These are phyloP conservation scores for Phytopythium chamaehyphon DNA, from an alignment of 352 stramenopile species.

Conservation along the genomic window DNA sequence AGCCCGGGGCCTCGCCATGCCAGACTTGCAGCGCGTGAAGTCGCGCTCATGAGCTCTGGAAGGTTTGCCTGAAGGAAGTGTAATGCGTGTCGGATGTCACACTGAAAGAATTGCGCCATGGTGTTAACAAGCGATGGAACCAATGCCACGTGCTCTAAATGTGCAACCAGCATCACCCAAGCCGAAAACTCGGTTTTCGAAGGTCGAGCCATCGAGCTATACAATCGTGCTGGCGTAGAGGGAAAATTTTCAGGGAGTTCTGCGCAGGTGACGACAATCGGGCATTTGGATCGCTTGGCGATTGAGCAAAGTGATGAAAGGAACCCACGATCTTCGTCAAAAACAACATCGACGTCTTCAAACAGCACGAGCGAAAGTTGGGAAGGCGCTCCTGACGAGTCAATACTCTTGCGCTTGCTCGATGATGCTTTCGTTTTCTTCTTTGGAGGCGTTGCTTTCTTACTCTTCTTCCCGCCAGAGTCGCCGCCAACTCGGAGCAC, in stretches of 20 bases:
- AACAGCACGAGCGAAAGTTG: slow-evolving; percentile 81
- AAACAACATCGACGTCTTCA: slow-evolving; percentile 78
- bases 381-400: slow-evolving; percentile 17
- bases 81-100: slow-evolving; percentile 64
- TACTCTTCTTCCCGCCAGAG: slow-evolving; percentile 37
- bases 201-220: slow-evolving; percentile 33
- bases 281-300: slow-evolving; percentile 76
- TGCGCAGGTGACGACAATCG: slow-evolving; percentile 69
- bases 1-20: slow-evolving; percentile 7
- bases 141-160: slow-evolving; percentile 47
- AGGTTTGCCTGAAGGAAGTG: slow-evolving; percentile 64
- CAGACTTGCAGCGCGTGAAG: slow-evolving; percentile 10
- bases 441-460: slow-evolving; percentile 31
- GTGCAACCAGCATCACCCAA: slow-evolving; percentile 62
- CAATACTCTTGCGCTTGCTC: slow-evolving; percentile 32
- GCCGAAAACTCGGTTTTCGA: slow-evolving; percentile 52
- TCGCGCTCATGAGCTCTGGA: slow-evolving; percentile 12
- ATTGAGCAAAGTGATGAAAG: slow-evolving; percentile 66
- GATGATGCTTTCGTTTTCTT: slow-evolving; percentile 21
- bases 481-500: slow-evolving; percentile 48
- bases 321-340: slow-evolving; percentile 82
- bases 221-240: slow-evolving; percentile 35
- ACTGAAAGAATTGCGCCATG: slow-evolving; percentile 51
- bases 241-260: slow-evolving; percentile 63
- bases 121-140: slow-evolving; percentile 25